phyloP scores from a whole-genome alignment of 1,139 yeast species.

The Scheffersomyces insectosa region DNA sequence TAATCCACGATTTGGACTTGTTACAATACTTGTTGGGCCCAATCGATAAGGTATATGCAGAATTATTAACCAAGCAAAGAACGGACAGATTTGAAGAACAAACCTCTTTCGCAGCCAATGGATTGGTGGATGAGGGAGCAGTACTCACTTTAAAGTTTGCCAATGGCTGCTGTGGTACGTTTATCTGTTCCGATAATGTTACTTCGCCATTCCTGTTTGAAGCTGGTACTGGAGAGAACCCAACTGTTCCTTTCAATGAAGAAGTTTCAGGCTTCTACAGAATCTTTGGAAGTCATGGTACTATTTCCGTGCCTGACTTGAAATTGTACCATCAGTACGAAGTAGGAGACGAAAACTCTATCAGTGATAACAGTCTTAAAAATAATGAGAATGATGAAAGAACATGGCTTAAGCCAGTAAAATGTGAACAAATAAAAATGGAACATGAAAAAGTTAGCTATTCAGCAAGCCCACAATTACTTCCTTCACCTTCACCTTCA shows the following conservation, averaged over 20 bases:
- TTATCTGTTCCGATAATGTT: slow-evolving; percentile 43
- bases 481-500: slow-evolving; percentile 26
- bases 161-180: slow-evolving; percentile 42
- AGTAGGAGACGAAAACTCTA: slow-evolving; percentile 2
- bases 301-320: slow-evolving; percentile 44
- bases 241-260: slow-evolving; percentile 36
- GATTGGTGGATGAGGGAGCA: slow-evolving; percentile 45
- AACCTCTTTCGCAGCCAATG: slow-evolving; percentile 7
- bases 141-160: slow-evolving; percentile 39
- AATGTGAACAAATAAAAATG: slow-evolving; percentile 23
- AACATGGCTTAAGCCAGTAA: slow-evolving; percentile 37
- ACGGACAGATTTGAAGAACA: slow-evolving; percentile 9
- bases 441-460: slow-evolving; percentile 12
- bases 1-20: slow-evolving; percentile 45
- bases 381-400: slow-evolving; percentile 12
- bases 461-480: slow-evolving; percentile 7
- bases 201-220: slow-evolving; percentile 45
- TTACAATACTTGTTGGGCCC: slow-evolving; percentile 45
- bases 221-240: slow-evolving; percentile 46
- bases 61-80: slow-evolving; percentile 34
- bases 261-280: slow-evolving; percentile 39
- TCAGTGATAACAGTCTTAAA: slow-evolving; percentile 10
- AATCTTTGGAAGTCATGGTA: slow-evolving; percentile 42
- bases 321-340: slow-evolving; percentile 32
- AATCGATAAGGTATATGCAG: slow-evolving; percentile 39